Evolutionary conservation across 1,284 basidiomycete species (phyloP), one percentile per base, ranked within the genome.

Genomic region (Cryptococcus sp.): DNA sequence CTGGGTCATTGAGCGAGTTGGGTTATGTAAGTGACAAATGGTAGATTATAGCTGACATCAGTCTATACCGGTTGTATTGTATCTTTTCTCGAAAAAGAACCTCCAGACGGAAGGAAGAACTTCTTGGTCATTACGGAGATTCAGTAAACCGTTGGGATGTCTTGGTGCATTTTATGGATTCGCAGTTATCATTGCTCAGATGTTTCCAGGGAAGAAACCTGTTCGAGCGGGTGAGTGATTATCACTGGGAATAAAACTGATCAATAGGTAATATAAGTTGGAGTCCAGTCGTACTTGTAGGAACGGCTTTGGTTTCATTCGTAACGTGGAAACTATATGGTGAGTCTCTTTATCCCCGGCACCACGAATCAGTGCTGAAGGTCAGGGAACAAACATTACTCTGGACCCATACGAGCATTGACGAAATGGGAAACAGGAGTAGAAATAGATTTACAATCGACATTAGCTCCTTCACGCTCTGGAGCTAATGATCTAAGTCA

Each of bases 391-490:
- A 57, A 57, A 37, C 67, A 77, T 54, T 77, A 76, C 57, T 71
- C 71, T 23, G 76, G 76, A 4, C 76, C 76, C 0, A 76, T 77
- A 42, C 64, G 68, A 52, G 70, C 74, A 0, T 55, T 77, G 33
- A 77, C 76, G 0, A 74, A 74, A 54, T 77, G 76, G 76, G 67
- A 76, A 48, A 71, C 74, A 7, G 76, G 76, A 13, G 68, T 75
- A 7, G 74, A 74, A 50, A 71, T 77, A 14, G 74, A 76, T 56
- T 58, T 70, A 3, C 60, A 62, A 36, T 61, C 62, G 0, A 59
- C 68, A 4, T 59, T 70, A 8, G 61, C 60, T 8, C 53, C 61
- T 5, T 56, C 52, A 4, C 56, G 63, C n/a, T 61, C 62, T 5
- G 36, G 55, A 37, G 23, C 49, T 30, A 41, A 41, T n/a, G 38